Conservation (phyloP, 768 basidiomycete species). For the Collybia nuda region DNA sequence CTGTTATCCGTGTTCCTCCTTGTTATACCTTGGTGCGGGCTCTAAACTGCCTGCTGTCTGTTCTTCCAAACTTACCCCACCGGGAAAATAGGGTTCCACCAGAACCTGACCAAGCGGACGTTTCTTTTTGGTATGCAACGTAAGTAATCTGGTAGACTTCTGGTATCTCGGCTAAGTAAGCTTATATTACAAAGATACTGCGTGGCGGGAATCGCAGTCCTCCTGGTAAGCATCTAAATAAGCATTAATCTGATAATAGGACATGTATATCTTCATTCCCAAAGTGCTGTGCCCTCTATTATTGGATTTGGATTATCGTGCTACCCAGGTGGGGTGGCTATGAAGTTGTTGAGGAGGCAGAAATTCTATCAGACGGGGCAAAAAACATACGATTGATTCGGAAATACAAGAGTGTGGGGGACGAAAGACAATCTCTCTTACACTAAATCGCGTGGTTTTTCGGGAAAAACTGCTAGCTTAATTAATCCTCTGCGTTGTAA, state of each 20-base stretch:
- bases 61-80: not conserved
- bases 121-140: slow-evolving; percentile 40
- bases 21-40: slow-evolving; percentile 28
- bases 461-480: not conserved
- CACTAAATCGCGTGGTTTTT: not conserved
- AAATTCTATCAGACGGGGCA: slow-evolving; percentile 33
- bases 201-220: slow-evolving; percentile 25
- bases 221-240: slow-evolving; percentile 17
- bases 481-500: not conserved
- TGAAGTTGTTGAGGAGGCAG: slow-evolving; percentile 46
- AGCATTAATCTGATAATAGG: not conserved
- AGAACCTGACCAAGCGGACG: slow-evolving; percentile 32
- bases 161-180: not conserved
- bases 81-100: slow-evolving; percentile 29
- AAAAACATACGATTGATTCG: slow-evolving; percentile 31
- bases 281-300: slow-evolving; percentile 32
- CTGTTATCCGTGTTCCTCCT: slow-evolving; percentile 27
- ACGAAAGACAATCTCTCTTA: slow-evolving; percentile 12
- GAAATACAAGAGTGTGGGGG: slow-evolving; percentile 20
- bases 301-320: slow-evolving; percentile 42
- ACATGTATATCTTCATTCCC: not conserved
- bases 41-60: not conserved
- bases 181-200: slow-evolving; percentile 24
- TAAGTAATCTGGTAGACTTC: slow-evolving; percentile 12
- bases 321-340: slow-evolving; percentile 44